phyloP scores from a whole-genome alignment of 257 asterid genomes.

The Verbascum thapsus region DNA sequence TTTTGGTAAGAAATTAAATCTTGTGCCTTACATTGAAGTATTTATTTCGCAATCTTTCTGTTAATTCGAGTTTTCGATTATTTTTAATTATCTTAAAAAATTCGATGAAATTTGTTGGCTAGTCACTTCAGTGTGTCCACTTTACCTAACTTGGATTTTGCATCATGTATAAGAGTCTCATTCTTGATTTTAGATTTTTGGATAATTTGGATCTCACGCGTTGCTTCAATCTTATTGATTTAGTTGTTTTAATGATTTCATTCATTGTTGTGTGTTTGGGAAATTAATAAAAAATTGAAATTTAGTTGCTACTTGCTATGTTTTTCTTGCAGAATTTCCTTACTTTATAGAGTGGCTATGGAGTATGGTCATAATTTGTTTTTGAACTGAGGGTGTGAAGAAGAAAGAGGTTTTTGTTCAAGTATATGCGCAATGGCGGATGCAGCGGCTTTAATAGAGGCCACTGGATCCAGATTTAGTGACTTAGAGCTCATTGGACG shows the following conservation, averaged over 20 bases:
- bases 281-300: slow-evolving; percentile 16
- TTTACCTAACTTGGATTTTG: slow-evolving; percentile 57
- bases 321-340: slow-evolving; percentile 18
- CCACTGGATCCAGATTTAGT: slow-evolving; percentile 82
- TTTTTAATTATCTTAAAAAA: slow-evolving; percentile 27
- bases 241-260: slow-evolving; percentile 1
- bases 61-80: slow-evolving; percentile 33
- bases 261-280: slow-evolving; percentile 25
- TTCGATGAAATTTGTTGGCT: slow-evolving; percentile 53
- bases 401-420: slow-evolving; percentile 12
- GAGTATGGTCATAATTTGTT: slow-evolving; percentile 10
- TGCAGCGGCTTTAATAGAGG: slow-evolving; percentile 77
- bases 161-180: slow-evolving; percentile 30
- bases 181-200: not conserved
- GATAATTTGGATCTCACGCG: slow-evolving; percentile 40
- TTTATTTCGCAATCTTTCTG: slow-evolving; percentile 47
- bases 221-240: slow-evolving; percentile 21
- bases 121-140: slow-evolving; percentile 62
- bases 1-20: not conserved
- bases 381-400: slow-evolving; percentile 25
- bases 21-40: too few relatives aligned
- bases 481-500: slow-evolving; percentile 92
- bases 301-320: slow-evolving; percentile 26
- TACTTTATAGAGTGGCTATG: slow-evolving; percentile 23
- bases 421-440: slow-evolving; percentile 56